Evolutionary conservation across 2,329 filamentous ascomycete genomes (phyloP), one percentile per base, ranked within the genome.

Genomic region (Fusarium heterosporum): DNA sequence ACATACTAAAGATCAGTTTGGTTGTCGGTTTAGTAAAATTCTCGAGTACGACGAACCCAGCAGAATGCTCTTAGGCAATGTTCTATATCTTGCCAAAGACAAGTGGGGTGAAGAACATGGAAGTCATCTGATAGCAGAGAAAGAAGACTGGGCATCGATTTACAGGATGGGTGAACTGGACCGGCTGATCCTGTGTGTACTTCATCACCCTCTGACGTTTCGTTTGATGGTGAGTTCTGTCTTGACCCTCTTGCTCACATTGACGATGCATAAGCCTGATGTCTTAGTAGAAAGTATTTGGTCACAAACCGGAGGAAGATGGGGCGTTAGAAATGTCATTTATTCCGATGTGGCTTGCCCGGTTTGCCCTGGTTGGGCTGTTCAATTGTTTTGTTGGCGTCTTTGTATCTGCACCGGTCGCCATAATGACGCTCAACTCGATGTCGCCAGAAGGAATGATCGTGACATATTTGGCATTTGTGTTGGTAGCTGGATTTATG

Each of bases 331-430:
- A 16, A 13, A 28, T 54, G 26, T 8, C 45, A 9, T 62, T 32
- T n/a, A 26, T 63, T 7, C 10, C 60, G 2, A 4, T 0, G 12
- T 16, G 25, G 1, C 51, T 26, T 34, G 36, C 25, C 34, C 32
- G 17, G 11, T 62, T 62, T 22, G 28, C 29, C 4, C 13, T 43
- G 8, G 47, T 64, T 3, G 61, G 61, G 2, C 2, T 48, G 10
- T 64, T 64, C 16, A 58, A 63, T 5, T 58, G 46, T 10, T 56
- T 50, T 6, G 45, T 63, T 5, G 40, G 57, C 3, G 10, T 56
- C 2, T 47, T 63, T 5, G 57, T 63, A 17, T 49, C 52, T 2
- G 61, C 58, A 0, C 61, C 61, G 8, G 61, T 64, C 16, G 61
- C 40, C 1, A 59, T 64, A 32, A 42, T 64, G 28, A 28, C 51